Percentiles rank a stretch among this genome's conserved stretches.
Conservation (phyloP, 2,329 filamentous ascomycete genomes). For the Hypoxylon sp. region DNA sequence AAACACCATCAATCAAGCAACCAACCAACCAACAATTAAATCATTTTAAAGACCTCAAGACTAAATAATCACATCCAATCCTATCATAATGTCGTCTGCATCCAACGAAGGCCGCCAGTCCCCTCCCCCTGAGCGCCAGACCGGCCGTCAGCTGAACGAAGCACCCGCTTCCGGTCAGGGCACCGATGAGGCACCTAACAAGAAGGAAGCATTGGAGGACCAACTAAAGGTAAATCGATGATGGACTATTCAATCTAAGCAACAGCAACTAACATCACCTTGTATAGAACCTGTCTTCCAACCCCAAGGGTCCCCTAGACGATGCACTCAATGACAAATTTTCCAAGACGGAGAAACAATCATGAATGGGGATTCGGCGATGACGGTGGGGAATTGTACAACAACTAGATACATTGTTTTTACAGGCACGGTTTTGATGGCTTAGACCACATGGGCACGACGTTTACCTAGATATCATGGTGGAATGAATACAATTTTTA, state of each 20-base stretch:
- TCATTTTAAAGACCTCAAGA: neutral
- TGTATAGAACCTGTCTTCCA: constrained; percentile 63
- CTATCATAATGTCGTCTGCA: constrained; percentile 65
- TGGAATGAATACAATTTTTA: constrained; percentile 8
- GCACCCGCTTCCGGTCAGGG: constrained; percentile 66
- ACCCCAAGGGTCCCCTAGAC: constrained; percentile 72
- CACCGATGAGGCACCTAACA: constrained; percentile 60
- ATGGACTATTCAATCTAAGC: neutral
- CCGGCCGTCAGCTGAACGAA: constrained; percentile 69
- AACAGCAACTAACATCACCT: constrained; percentile 13
- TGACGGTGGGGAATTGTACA: neutral
- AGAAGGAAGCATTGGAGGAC: constrained; percentile 63
- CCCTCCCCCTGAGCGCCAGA: constrained; percentile 74
- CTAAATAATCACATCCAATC: neutral
- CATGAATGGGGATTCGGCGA: neutral
- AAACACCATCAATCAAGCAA: constrained; percentile 12
- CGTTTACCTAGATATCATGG: no score
- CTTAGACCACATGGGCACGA: no score
- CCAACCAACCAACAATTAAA: constrained; percentile 9
- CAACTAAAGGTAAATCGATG: constrained; percentile 57
- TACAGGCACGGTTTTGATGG: no score
- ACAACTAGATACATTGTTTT: constrained; percentile 8
- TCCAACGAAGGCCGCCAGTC: constrained; percentile 74
- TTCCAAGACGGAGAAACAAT: constrained; percentile 53
- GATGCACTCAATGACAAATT: constrained; percentile 69